A percentile compares a stretch with the other conserved stretches of the same genome.
Evolutionary conservation across 176 grass and related monocot genomes (phyloP).

Genomic region (Dactylis glomerata): DNA sequence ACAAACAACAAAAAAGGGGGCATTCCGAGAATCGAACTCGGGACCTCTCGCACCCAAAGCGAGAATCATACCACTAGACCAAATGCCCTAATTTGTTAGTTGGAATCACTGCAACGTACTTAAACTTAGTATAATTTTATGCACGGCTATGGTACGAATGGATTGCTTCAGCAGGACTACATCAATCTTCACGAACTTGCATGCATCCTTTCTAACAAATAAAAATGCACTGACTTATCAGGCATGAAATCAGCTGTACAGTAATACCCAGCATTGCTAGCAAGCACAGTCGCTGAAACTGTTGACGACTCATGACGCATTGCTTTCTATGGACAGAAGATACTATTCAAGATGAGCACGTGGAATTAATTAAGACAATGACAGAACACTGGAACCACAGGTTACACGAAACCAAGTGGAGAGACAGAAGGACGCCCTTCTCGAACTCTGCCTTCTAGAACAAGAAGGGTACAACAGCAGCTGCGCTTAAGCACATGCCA

Average conservation of each 20-base stretch:
- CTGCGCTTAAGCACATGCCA: background rate
- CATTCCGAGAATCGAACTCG: constrained; percentile 92
- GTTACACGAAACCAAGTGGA: background rate
- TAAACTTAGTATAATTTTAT: too few species aligned
- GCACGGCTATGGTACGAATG: too few species aligned
- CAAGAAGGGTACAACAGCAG: background rate
- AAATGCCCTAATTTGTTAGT: constrained; percentile 48
- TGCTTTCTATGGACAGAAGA: background rate
- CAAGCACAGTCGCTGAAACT: background rate
- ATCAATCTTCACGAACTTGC: background rate
- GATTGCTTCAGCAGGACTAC: background rate
- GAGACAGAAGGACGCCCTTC: background rate
- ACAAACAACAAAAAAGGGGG: constrained; percentile 9
- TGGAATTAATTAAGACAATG: background rate
- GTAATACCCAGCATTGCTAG: background rate
- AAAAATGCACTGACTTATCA: too few species aligned
- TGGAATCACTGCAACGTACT: fast-evolving
- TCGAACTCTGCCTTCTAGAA: constrained; percentile 14
- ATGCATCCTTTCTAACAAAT: background rate
- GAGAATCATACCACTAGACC: constrained; percentile 99
- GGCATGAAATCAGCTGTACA: background rate
- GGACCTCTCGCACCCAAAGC: constrained; percentile 96
- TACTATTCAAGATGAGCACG: background rate
- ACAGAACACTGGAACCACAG: background rate
- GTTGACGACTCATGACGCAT: background rate